Evolutionary conservation across 768 basidiomycete genomes (phyloP), one percentile per base, ranked within the genome.

Genomic region (Pleurotus pulmonarius): DNA sequence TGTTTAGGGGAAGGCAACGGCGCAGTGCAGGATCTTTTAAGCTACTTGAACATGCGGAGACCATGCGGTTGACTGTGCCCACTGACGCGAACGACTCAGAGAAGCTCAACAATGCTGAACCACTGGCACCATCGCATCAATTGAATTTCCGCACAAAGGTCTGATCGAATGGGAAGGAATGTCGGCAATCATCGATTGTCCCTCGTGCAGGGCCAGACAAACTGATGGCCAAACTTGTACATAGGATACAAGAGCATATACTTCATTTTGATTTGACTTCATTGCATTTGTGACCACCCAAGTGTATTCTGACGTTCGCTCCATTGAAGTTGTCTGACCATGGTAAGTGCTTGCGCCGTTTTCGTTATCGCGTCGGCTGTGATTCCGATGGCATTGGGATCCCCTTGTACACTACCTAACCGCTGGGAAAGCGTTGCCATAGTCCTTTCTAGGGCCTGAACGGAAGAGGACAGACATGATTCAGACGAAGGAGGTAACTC

Each of bases 281-380:
- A 34, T 34, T 34, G 29, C 29, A 34, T 34, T 34, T n/a, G 41
- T 40, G 51, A 18, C 37, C 37, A 24, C 13, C 38, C 39, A 18
- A 53, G 22, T 16, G 43, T 60, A 41, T 58, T 61, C 48, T 75
- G 73, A 55, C 51, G 67, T 69, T 80, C 75, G 61, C 70, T 76
- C 72, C 74, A 72, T 58, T 82, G 81, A 52, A 89, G 69, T 55
- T 83, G 76, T 57, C 78, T 81, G 53, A 89, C 78, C 56, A 86
- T 78, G 7, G 71, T 69, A 58, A 90, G 70, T 5, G 88, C 87
- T 57, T 80, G 77, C 1, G 81, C 75, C 6, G 87, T 82, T 65
- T 88, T 88, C 43, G 72, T 68, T 26, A 92, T 86, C 1, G 86
- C 80, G 59, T 90, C 87, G n/a, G 88, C 87, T 13, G 80, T 81